phyloP scores from a whole-genome alignment of 441 rosid genomes.

The Corymbia citriodora region DNA sequence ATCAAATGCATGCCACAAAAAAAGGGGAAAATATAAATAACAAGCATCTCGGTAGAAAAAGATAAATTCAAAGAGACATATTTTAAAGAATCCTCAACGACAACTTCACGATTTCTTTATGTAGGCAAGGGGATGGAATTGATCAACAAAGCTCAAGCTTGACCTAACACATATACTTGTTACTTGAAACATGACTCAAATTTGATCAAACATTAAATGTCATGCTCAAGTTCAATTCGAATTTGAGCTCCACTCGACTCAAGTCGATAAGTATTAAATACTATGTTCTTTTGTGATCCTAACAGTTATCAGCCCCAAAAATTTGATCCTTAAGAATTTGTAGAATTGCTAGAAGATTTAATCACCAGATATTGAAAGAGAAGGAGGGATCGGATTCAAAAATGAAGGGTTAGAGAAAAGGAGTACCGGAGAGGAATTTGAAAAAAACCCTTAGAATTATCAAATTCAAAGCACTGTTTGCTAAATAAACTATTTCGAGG shows the following conservation, averaged over 20 bases:
- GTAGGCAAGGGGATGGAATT: accelerated
- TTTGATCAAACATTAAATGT: background rate
- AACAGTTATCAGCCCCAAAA: background rate
- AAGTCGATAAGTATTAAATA: background rate
- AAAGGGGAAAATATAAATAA: no score
- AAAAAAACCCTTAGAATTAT: background rate
- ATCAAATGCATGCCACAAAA: background rate
- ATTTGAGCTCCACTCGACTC: background rate
- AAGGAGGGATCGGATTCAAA: background rate
- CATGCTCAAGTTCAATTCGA: background rate
- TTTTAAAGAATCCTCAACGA: background rate
- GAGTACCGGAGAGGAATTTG: background rate
- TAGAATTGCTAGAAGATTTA: background rate
- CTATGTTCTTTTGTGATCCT: background rate
- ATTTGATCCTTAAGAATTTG: background rate
- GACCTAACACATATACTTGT: background rate
- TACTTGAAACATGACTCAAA: background rate
- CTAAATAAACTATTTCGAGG: background rate
- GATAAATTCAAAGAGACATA: no score
- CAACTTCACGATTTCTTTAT: background rate
- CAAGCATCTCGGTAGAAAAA: background rate
- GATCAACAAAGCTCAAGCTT: background rate
- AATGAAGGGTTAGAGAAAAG: background rate
- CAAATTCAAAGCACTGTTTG: background rate
- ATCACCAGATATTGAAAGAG: background rate